phyloP scores from a whole-genome alignment of 768 basidiomycete species.

The Tricholoma hemisulphureum region DNA sequence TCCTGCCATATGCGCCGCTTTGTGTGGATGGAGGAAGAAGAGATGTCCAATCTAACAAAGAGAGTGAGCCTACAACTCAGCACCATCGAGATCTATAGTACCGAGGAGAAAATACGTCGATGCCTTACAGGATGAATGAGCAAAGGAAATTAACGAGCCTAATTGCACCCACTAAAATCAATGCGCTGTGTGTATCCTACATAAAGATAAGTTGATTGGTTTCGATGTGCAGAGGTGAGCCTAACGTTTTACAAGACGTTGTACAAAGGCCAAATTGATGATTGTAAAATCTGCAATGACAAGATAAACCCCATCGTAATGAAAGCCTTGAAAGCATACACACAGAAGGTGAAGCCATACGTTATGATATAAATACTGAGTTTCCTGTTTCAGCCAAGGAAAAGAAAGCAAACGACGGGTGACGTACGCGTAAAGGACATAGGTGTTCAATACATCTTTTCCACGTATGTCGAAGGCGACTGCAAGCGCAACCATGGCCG shows the following conservation, averaged over 20 bases:
- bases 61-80: background rate
- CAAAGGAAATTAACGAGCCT: background rate
- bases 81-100: slow-evolving; percentile 16
- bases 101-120: slow-evolving; percentile 82
- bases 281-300: slow-evolving; percentile 55
- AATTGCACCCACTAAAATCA: slow-evolving; percentile 63
- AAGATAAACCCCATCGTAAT: slow-evolving; percentile 7
- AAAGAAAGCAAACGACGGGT: background rate
- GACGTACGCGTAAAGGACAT: slow-evolving; percentile 62
- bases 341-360: slow-evolving; percentile 68
- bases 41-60: slow-evolving; percentile 51
- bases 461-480: slow-evolving; percentile 60
- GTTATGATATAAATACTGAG: slow-evolving; percentile 50
- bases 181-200: slow-evolving; percentile 59
- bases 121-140: slow-evolving; percentile 39
- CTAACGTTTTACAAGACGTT: slow-evolving; percentile 62
- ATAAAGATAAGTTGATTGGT: background rate
- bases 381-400: slow-evolving; percentile 4
- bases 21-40: slow-evolving; percentile 55
- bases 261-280: slow-evolving; percentile 51
- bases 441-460: slow-evolving; percentile 53
- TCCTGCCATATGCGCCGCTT: slow-evolving; percentile 81
- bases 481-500: slow-evolving; percentile 61
- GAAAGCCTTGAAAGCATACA: slow-evolving; percentile 15
- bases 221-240: slow-evolving; percentile 1